Evolutionary conservation across 177 flowering plant species (phyloP), one percentile per base, ranked within the genome.

Genomic region (Vitis hybrid): DNA sequence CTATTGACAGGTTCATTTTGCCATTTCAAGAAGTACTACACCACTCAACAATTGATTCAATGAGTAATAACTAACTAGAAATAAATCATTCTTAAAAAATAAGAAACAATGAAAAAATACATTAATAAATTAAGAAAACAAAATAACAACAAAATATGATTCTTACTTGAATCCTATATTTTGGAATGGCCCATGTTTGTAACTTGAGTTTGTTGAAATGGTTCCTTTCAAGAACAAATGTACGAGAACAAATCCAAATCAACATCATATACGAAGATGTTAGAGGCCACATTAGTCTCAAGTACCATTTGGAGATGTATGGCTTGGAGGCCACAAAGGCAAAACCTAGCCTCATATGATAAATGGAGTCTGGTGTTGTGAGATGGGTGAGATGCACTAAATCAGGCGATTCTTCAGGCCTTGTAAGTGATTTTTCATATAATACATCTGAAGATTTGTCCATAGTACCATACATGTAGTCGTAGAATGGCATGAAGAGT

Each of bases 101-200:
- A 60, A 49, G 48, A 8, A 35, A 2, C 27, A 62, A 24, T 3
- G 6, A 54, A 1, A 19, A 17, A 52, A 35, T 19, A 19, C 21
- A 19, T 19, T 19, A 19, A 19, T 19, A 19, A 19, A 50, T 19
- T 19, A 19, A 19, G 21, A 19, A 19, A 19, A 19, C 1, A 19
- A 14, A 12, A 15, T 2, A 21, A 32, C 11, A 32, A 27, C 12
- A 12, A 64, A 24, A 21, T 4, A 62, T 19, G n/a, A 27, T 52
- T 0, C 78, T 78, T 81, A 91, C 97, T 52, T 87, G 97, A 7
- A 80, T 64, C n/a, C 61, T 78, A 73, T 75, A 90, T 69, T 79
- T 85, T 27, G 94, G 94, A 6, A 89, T 60, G 0, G 76, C 82
- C 92, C 97, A 90, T 1, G 88, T 72, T 49, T 91, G 97, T 40